Evolutionary conservation across 2,329 filamentous ascomycete species (phyloP).

Genomic region (Acephala macrosclerotiorum): DNA sequence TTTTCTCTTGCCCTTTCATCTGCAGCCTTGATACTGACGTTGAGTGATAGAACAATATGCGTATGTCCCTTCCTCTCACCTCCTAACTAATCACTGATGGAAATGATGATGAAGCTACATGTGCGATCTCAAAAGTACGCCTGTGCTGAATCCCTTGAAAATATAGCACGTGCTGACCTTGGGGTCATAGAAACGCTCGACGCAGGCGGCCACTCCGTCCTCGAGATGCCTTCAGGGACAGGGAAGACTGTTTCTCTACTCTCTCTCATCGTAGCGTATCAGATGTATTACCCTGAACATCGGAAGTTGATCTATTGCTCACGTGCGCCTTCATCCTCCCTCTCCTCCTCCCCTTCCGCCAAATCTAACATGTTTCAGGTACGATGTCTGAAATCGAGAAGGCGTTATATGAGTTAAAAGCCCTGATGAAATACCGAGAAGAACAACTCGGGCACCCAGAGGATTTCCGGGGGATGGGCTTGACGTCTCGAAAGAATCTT

Average conservation of each 20-base stretch:
- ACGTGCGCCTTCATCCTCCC: constrained; percentile 56
- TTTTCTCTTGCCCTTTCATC: constrained; percentile 9
- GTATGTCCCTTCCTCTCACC: constrained; percentile 42
- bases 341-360: too few relatives aligned
- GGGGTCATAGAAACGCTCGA: constrained; percentile 76
- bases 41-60: constrained; percentile 66
- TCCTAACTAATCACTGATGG: too few relatives aligned
- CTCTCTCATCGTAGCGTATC: constrained; percentile 95
- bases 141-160: background rate
- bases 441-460: constrained; percentile 90
- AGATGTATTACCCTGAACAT: constrained; percentile 90
- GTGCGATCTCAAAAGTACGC: constrained; percentile 77
- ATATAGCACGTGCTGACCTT: constrained; percentile 26
- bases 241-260: constrained; percentile 96
- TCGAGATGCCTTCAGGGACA: constrained; percentile 99
- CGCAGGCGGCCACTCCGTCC: constrained; percentile 90
- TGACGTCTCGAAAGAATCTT: constrained; percentile 96
- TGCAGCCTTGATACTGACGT: background rate
- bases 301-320: constrained; percentile 99
- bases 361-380: constrained; percentile 50
- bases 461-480: constrained; percentile 88
- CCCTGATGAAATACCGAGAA: constrained; percentile 92
- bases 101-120: constrained; percentile 64
- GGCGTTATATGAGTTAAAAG: constrained; percentile 88
- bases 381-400: constrained; percentile 99